A percentile compares a stretch with the other conserved stretches of the same genome.
These are phyloP conservation scores for Phaeotremella skinneri DNA, from an alignment of 768 basidiomycete genomes.

Conservation along the genomic window DNA sequence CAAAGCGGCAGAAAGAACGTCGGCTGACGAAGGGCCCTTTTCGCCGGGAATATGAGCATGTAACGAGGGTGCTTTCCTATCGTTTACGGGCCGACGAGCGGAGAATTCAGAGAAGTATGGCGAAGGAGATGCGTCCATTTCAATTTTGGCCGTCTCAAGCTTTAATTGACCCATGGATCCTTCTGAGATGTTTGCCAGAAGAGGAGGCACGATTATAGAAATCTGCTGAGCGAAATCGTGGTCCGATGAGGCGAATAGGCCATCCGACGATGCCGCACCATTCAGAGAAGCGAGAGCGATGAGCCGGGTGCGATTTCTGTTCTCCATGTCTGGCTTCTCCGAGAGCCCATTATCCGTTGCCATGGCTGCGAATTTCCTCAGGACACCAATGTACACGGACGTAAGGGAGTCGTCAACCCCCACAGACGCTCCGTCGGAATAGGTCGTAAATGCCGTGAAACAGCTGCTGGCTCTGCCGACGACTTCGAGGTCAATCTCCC, in stretches of 20 bases:
- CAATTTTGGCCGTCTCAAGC: conserved; percentile 66
- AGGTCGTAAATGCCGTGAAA: conserved; percentile 91
- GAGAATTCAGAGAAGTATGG: conserved; percentile 82
- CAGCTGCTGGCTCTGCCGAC: conserved; percentile 62
- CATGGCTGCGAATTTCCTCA: conserved; percentile 65
- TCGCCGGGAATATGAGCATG: conserved; percentile 87
- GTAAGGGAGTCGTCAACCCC: conserved; percentile 72
- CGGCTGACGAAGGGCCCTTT: conserved; percentile 69
- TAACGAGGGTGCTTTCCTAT: conserved; percentile 82
- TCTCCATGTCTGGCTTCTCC: conserved; percentile 63
- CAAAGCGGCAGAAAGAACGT: conserved; percentile 72
- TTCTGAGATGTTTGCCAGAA: conserved; percentile 67
- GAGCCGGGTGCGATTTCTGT: conserved; percentile 74
- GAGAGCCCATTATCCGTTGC: conserved; percentile 55
- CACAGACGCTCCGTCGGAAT: conserved; percentile 78
- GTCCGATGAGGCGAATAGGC: conserved; percentile 66
- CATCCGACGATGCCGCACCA: conserved; percentile 78
- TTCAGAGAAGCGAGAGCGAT: conserved; percentile 81
- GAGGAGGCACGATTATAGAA: conserved; percentile 66
- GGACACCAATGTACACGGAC: conserved; percentile 65
- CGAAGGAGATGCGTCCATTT: conserved; percentile 65
- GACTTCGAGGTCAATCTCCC: conserved; percentile 49
- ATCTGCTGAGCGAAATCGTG: conserved; percentile 72
- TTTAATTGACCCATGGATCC: conserved; percentile 63
- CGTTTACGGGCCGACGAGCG: conserved; percentile 65